A percentile compares a stretch with the other conserved stretches of the same genome.
phyloP scores from a whole-genome alignment of 305 asterid species.

The Ruellia speciosa region DNA sequence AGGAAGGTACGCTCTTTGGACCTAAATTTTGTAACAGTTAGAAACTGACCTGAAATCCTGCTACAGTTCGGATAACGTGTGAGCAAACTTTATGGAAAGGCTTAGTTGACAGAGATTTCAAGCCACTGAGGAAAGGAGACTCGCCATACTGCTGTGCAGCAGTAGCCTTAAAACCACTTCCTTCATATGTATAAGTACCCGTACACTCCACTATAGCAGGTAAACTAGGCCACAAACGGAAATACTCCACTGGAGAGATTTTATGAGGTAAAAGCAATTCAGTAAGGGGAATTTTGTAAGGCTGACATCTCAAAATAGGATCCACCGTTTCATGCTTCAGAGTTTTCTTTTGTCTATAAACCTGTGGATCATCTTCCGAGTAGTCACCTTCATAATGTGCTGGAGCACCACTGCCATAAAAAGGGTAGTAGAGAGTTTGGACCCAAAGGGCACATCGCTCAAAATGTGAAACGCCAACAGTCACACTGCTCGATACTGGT shows the following conservation, averaged over 20 bases:
- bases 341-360: constrained; percentile 56
- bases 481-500: constrained; percentile 79
- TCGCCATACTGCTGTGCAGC: constrained; percentile 98
- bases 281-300: constrained; percentile 85
- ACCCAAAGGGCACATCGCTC: constrained; percentile 80
- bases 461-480: constrained; percentile 86
- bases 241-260: constrained; percentile 89
- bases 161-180: constrained; percentile 94
- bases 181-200: constrained; percentile 80
- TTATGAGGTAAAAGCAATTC: constrained; percentile 90
- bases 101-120: constrained; percentile 70
- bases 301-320: constrained; percentile 85
- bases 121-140: constrained; percentile 84
- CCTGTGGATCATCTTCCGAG: constrained; percentile 68
- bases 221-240: constrained; percentile 91
- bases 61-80: constrained; percentile 84
- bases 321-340: constrained; percentile 52
- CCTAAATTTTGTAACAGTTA: constrained; percentile 2
- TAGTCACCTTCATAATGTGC: constrained; percentile 63
- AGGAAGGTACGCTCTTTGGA: too few relatives aligned
- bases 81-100: constrained; percentile 96
- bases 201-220: constrained; percentile 88
- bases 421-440: constrained; percentile 82
- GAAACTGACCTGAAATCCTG: constrained; percentile 79
- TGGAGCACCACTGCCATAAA: constrained; percentile 55